These are phyloP conservation scores for Benincasa hispida DNA, from an alignment of 306 rosid species.

Conservation along the genomic window DNA sequence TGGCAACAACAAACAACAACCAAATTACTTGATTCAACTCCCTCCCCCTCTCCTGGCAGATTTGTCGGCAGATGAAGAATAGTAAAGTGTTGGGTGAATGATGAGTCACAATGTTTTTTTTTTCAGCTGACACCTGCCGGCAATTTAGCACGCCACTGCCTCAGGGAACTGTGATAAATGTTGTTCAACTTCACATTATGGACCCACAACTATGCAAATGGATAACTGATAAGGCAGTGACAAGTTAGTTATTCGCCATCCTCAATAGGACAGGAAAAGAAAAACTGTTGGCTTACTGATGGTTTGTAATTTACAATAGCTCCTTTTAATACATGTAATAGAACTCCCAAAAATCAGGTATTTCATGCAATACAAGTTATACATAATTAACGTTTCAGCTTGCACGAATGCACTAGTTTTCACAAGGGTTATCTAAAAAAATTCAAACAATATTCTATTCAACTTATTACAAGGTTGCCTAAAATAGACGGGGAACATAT, in stretches of 20 bases:
- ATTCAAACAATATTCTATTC: background rate
- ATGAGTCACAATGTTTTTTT: background rate
- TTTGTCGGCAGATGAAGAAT: background rate
- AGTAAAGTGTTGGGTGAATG: background rate
- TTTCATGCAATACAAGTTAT: background rate
- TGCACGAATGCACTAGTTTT: background rate
- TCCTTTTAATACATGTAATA: background rate
- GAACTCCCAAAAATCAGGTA: background rate
- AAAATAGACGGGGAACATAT: background rate
- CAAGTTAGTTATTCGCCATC: background rate
- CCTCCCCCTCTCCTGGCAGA: background rate
- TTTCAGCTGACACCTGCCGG: background rate
- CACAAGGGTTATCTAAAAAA: background rate
- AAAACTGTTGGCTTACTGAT: background rate
- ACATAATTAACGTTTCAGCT: background rate
- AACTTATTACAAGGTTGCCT: background rate
- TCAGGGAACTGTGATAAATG: background rate
- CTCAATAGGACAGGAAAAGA: background rate
- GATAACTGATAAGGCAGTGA: background rate
- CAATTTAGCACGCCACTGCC: background rate
- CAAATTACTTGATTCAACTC: background rate
- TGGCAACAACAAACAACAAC: background rate
- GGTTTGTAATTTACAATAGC: background rate
- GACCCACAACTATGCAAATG: background rate
- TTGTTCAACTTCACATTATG: background rate